Conservation (phyloP, 352 stramenopile species). For the Phytopythium kandeliae region DNA sequence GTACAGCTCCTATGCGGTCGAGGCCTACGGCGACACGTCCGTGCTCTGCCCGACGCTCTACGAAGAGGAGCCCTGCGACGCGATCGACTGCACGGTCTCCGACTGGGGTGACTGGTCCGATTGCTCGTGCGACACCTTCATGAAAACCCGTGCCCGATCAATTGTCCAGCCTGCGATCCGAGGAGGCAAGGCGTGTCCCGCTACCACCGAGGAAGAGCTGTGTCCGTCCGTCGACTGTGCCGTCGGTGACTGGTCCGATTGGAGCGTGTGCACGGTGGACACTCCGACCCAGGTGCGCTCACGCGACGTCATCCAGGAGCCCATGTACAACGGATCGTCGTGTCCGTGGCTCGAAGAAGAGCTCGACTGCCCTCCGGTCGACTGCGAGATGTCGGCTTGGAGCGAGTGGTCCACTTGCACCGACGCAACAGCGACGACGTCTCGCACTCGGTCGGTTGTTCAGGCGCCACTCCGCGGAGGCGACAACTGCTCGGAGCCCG, state of each 20-base stretch:
- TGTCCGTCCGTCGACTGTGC: slow-evolving; percentile 35
- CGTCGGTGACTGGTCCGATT: slow-evolving; percentile 31
- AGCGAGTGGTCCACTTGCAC: slow-evolving; percentile 39
- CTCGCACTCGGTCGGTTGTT: slow-evolving; percentile 26
- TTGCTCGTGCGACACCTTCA: slow-evolving; percentile 29
- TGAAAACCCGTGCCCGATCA: slow-evolving; percentile 28
- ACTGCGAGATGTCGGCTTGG: slow-evolving; percentile 38
- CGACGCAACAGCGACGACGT: slow-evolving; percentile 32
- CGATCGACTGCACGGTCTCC: slow-evolving; percentile 44
- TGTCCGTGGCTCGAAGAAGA: slow-evolving; percentile 25
- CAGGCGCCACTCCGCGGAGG: slow-evolving; percentile 33
- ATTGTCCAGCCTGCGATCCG: slow-evolving; percentile 30
- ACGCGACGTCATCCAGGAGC: slow-evolving; percentile 15
- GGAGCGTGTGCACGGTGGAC: slow-evolving; percentile 22
- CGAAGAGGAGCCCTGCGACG: slow-evolving; percentile 36
- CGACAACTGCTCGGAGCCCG: slow-evolving; percentile 17
- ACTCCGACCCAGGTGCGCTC: slow-evolving; percentile 21
- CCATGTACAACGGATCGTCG: slow-evolving; percentile 19
- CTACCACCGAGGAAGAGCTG: slow-evolving; percentile 22
- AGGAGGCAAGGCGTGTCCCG: slow-evolving; percentile 33
- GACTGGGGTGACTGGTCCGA: slow-evolving; percentile 44
- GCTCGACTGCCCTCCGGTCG: slow-evolving; percentile 33
- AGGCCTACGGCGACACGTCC: slow-evolving; percentile 10
- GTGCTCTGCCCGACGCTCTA: slow-evolving; percentile 26
- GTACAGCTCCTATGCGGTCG: slow-evolving; percentile 11